These are phyloP conservation scores for Pichia paraexigua DNA, from an alignment of 805 yeast genomes.

Conservation along the genomic window DNA sequence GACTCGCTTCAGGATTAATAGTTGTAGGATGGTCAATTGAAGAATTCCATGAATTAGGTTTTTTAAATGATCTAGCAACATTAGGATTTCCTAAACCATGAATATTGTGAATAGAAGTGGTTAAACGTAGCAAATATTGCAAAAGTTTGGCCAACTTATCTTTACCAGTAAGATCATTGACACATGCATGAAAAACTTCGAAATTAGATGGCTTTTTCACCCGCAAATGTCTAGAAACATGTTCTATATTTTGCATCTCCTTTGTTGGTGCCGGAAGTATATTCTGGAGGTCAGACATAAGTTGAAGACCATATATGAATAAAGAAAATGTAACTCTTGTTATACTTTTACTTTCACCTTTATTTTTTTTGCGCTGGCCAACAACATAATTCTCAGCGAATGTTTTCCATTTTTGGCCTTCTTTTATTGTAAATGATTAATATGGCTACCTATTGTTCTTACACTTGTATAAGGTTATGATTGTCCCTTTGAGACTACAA, in stretches of 20 bases:
- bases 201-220: constrained; percentile 2
- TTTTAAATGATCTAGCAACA: not conserved
- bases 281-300: not conserved
- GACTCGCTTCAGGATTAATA: not conserved
- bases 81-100: constrained; percentile 21
- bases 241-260: not conserved
- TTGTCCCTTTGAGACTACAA: no score
- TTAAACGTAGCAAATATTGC: constrained; percentile 49
- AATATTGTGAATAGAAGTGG: constrained; percentile 25
- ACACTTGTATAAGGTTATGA: no score
- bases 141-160: constrained; percentile 62
- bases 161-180: constrained; percentile 53
- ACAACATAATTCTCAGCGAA: no score
- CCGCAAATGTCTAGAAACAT: not conserved
- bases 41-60: not conserved
- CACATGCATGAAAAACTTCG: constrained; percentile 20
- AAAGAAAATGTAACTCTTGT: no score
- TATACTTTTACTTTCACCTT: no score
- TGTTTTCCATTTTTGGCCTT: no score
- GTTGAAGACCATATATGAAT: no score
- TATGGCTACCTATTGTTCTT: no score
- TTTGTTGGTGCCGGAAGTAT: not conserved
- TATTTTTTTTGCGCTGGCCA: no score
- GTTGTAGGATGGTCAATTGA: not conserved
- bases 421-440: no score